Conservation (phyloP, 2,329 filamentous ascomycete genomes). For the Davidsoniella virescens region DNA sequence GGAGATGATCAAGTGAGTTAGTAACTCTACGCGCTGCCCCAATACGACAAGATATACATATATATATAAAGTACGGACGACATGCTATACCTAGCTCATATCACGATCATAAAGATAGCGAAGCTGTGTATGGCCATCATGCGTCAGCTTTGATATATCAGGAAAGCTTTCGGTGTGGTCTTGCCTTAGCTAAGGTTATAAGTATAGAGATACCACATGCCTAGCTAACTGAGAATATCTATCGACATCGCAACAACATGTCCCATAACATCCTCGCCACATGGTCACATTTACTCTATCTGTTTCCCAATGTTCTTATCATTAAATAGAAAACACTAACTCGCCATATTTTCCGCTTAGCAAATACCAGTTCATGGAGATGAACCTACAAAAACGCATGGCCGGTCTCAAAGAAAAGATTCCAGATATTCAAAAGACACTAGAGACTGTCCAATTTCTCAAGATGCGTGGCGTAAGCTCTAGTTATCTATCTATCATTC, state of each 20-base stretch:
- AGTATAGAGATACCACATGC: too few species aligned
- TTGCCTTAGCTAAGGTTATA: too few species aligned
- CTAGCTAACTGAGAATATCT: too few species aligned
- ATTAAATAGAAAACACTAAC: neutral
- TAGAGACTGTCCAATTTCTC: slow-evolving; percentile 80
- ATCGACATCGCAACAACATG: too few species aligned
- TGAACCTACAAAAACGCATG: slow-evolving; percentile 73
- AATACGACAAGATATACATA: too few species aligned
- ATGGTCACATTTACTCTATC: too few species aligned
- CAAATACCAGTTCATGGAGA: slow-evolving; percentile 99
- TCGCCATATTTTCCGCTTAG: slow-evolving; percentile 26
- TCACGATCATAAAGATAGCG: neutral
- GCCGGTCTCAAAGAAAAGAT: slow-evolving; percentile 82
- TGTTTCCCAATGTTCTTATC: too few species aligned
- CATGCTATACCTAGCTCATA: neutral
- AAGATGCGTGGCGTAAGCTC: slow-evolving; percentile 51
- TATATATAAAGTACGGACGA: neutral
- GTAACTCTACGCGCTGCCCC: too few species aligned
- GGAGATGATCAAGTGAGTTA: slow-evolving; percentile 75
- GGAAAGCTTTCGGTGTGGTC: too few species aligned
- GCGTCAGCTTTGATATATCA: too few species aligned
- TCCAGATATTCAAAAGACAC: slow-evolving; percentile 88
- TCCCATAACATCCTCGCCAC: too few species aligned
- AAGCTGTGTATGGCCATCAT: too few species aligned
- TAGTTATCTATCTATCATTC: neutral